Base-by-base conservation (phyloP, 2,329 filamentous ascomycete species). In the Diaporthe citriasiana region DNA sequence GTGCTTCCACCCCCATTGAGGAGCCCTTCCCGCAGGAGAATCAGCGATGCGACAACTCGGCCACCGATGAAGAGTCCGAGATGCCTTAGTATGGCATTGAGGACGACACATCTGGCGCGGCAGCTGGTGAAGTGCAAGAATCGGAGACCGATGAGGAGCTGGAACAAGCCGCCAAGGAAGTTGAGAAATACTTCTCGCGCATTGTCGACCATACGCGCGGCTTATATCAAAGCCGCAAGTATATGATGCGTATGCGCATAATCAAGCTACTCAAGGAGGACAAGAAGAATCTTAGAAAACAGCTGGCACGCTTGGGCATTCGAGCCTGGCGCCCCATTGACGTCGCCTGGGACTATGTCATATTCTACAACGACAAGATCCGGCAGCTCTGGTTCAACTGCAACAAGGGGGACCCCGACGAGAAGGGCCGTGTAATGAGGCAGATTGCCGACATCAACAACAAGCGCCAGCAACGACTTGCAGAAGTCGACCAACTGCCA, bases 51-150 rank as follows among this genome's bases (percentile, higher is more conserved):
- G 27, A 38, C 45, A 33, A 53, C 33, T 3, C 35, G 15, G 56
- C n/a, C 45, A 22, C 9, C 33, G 56, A 55, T 71, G 70, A 17
- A 50, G 38, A 71, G 25, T 53, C 70, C 50, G n/a, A 30, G 57
- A 33, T 40, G 70, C 59, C 33, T 22, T 71, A 71, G 70, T n/a
- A 42, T 50, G 56, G 47, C 70, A 60, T 40, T 30, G 12, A 63
- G 70, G 53, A 33, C 15, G 22, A 53, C 51, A 8, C 56, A 55
- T 71, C 69, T 27, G 35, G 30, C 12, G 17, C 56, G 51, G 50
- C 45, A 42, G 25, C 8, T 42, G 42, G 33, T 53, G 30, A 30
- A 7, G 13, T 40, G n/a, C n/a, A 22, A 19, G 63, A 68, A 15
- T n/a, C 4, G 15, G 55, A 63, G 45, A 53, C 25, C 4, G 56